A percentile compares a stretch with the other conserved stretches of the same genome.
These are phyloP conservation scores for Pseudisothecium myosuroides DNA, from an alignment of 225 moss, liverwort and hornwort genomes.

Conservation along the genomic window DNA sequence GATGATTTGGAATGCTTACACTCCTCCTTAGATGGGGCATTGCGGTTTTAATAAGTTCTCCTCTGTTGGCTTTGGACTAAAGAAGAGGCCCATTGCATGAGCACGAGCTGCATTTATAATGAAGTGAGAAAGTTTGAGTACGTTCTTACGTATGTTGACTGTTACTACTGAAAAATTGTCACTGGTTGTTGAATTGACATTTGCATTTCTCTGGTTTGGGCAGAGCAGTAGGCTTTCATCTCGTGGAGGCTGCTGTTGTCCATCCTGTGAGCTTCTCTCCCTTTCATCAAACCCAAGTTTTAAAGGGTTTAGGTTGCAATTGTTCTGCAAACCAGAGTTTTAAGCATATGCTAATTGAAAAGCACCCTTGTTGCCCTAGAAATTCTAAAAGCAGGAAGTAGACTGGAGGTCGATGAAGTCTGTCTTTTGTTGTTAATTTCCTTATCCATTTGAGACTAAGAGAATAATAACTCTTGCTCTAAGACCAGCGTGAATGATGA, in stretches of 20 bases:
- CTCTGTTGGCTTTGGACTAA: neutral
- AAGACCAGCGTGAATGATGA: neutral
- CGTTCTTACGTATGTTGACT: neutral
- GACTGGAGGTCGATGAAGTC: neutral
- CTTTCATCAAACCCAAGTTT: neutral
- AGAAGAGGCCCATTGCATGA: neutral
- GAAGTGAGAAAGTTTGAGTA: neutral
- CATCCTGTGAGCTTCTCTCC: constrained; percentile 61
- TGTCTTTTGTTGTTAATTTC: neutral
- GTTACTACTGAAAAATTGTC: neutral
- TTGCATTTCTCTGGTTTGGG: constrained; percentile 23
- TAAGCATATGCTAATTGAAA: neutral
- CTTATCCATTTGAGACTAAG: neutral
- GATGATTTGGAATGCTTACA: neutral
- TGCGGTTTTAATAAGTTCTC: neutral
- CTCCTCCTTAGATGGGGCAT: neutral
- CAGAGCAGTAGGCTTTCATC: constrained; percentile 92
- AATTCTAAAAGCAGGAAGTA: neutral
- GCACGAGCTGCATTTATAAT: neutral
- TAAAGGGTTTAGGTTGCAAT: neutral
- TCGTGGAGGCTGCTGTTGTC: constrained; percentile 57
- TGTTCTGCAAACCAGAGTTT: neutral
- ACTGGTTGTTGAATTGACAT: neutral
- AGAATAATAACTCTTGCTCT: neutral
- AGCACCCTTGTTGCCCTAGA: neutral